Percentiles rank a stretch among this genome's conserved stretches.
Evolutionary conservation across 257 asterid species (phyloP).

Genomic region (Scutellaria barbata): DNA sequence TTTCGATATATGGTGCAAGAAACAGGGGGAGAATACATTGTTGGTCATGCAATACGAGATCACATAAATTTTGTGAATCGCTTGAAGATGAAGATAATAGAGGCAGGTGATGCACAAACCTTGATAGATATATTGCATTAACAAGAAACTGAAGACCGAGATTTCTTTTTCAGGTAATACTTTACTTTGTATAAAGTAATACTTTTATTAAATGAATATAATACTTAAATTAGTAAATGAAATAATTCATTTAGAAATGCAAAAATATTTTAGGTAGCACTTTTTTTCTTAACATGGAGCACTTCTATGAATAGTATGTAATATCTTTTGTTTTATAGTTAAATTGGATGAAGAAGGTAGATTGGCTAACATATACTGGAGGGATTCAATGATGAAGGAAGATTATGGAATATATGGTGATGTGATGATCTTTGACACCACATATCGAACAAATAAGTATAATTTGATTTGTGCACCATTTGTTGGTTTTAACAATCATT

Average conservation of each 20-base stretch:
- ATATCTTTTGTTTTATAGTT: background rate
- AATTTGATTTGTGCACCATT: conserved; percentile 18
- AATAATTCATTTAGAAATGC: no score
- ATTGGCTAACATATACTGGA: conserved; percentile 2
- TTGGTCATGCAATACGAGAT: background rate
- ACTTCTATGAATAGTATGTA: no score
- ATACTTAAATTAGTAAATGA: no score
- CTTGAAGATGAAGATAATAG: background rate
- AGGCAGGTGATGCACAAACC: conserved; percentile 6
- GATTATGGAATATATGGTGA: conserved; percentile 10
- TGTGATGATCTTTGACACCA: conserved; percentile 22
- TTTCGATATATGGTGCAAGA: background rate
- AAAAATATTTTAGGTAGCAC: no score
- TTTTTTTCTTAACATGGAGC: no score
- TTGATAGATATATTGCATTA: background rate
- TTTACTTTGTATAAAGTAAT: no score
- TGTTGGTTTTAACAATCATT: conserved; percentile 10
- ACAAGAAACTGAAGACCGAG: background rate
- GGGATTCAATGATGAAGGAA: conserved; percentile 22
- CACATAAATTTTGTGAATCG: background rate
- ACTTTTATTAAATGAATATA: no score
- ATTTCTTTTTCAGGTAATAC: background rate
- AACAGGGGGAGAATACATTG: background rate
- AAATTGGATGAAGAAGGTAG: background rate
- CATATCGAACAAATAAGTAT: conserved; percentile 7